phyloP scores from a whole-genome alignment of 352 stramenopile genomes.

The Thalassiosira exigua region DNA sequence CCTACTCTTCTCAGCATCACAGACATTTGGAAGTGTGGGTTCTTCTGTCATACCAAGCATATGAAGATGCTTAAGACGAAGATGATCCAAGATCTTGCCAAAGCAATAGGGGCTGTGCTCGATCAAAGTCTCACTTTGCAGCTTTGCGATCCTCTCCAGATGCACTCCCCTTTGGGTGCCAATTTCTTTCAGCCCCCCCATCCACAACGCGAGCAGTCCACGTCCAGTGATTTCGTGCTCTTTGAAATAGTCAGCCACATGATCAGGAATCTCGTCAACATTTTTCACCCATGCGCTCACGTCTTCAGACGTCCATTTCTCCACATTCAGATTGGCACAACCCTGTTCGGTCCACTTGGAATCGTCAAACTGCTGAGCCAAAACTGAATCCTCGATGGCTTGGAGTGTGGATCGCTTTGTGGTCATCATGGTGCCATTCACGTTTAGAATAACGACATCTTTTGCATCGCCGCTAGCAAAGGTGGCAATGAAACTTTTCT shows the following conservation, averaged over 20 bases:
- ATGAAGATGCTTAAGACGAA: constrained; percentile 15
- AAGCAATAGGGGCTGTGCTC: constrained; percentile 42
- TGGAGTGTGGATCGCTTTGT: constrained; percentile 13
- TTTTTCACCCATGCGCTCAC: constrained; percentile 8
- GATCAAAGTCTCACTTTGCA: constrained; percentile 14
- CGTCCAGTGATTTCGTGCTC: constrained; percentile 16
- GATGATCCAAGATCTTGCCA: constrained; percentile 25
- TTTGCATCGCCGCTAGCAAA: constrained; percentile 13
- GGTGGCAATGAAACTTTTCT: constrained; percentile 15
- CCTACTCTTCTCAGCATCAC: constrained; percentile 17
- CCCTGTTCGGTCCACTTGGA: constrained; percentile 25
- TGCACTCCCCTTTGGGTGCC: constrained; percentile 11
- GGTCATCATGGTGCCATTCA: constrained; percentile 9
- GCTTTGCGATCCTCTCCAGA: constrained; percentile 16
- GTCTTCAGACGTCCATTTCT: constrained; percentile 19
- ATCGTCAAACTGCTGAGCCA: constrained; percentile 29
- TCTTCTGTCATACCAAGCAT: background rate
- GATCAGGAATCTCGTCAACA: constrained; percentile 12
- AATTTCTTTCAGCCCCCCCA: constrained; percentile 8
- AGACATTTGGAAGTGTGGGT: constrained; percentile 8
- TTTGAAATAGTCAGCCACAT: constrained; percentile 5
- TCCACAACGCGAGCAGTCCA: constrained; percentile 7
- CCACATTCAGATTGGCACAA: background rate
- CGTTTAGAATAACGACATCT: constrained; percentile 22
- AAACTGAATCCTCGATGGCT: constrained; percentile 10